Conservation (phyloP, 2,329 filamentous ascomycete species). For the Coccinonectria pachysandricola region DNA sequence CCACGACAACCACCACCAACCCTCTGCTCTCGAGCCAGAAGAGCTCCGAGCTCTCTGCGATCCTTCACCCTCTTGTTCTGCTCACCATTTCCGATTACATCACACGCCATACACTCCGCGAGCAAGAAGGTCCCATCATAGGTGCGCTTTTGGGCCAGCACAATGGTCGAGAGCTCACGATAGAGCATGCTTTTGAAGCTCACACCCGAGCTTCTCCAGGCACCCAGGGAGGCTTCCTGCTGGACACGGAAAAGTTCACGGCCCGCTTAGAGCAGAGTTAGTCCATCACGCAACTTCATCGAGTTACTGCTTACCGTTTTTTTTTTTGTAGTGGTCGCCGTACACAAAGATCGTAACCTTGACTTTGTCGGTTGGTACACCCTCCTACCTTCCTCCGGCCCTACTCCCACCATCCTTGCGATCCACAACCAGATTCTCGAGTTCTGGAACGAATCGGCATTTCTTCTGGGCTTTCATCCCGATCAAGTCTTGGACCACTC, state of each 20-base stretch:
- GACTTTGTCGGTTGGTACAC: conserved; percentile 93
- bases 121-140: conserved; percentile 64
- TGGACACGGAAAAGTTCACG: conserved; percentile 64
- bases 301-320: too few relatives aligned
- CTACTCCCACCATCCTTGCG: conserved; percentile 55
- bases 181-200: conserved; percentile 89
- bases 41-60: conserved; percentile 64
- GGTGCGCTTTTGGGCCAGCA: conserved; percentile 88
- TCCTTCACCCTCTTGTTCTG: conserved; percentile 87
- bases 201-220: conserved; percentile 37
- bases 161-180: conserved; percentile 78
- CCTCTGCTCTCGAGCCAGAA: conserved; percentile 56
- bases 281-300: too few relatives aligned
- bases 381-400: conserved; percentile 61
- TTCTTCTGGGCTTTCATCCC: conserved; percentile 82
- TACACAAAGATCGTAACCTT: conserved; percentile 74
- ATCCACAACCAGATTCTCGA: conserved; percentile 71
- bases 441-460: conserved; percentile 70
- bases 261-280: conserved; percentile 76
- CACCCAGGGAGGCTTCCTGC: conserved; percentile 44
- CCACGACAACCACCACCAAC: conserved; percentile 36
- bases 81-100: conserved; percentile 96
- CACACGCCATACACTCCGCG: conserved; percentile 74
- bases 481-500: conserved; percentile 41
- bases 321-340: conserved; percentile 77